Conservation (phyloP, 805 yeast genomes). For the Huiozyma naganishii region DNA sequence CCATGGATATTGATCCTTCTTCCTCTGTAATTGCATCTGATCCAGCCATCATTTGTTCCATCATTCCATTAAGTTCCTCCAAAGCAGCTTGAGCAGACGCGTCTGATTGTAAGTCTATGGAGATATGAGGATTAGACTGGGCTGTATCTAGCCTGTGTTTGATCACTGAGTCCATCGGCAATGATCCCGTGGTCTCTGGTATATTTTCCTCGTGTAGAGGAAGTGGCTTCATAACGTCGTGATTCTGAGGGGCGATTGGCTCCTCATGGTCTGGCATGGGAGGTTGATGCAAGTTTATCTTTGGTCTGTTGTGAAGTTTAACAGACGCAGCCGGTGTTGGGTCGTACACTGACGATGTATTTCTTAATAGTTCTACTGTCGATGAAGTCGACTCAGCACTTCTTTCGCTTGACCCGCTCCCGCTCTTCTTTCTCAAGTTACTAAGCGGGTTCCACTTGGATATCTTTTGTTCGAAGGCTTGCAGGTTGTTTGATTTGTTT, state of each 20-base stretch:
- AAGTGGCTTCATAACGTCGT: no score
- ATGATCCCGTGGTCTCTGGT: no score
- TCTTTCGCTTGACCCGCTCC: conserved; percentile 7
- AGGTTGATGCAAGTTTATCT: no score
- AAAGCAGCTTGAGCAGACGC: conserved; percentile 13
- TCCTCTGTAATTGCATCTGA: conserved; percentile 3
- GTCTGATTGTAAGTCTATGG: no score
- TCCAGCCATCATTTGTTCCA: conserved; percentile 23
- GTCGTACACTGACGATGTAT: conserved; percentile 2
- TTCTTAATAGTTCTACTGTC: background rate
- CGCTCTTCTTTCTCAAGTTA: conserved; percentile 19
- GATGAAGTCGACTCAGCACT: conserved; percentile 6
- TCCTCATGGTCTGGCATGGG: no score
- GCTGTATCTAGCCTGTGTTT: no score
- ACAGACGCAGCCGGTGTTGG: background rate
- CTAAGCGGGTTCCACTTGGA: conserved; percentile 25
- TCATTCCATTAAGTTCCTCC: conserved; percentile 28
- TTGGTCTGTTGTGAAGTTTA: no score
- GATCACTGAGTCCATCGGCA: no score
- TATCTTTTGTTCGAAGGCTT: conserved; percentile 18
- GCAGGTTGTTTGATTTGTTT: conserved; percentile 10
- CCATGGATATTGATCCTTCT: background rate
- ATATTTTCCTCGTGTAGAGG: no score
- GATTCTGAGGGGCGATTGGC: no score
- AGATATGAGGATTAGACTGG: no score